phyloP scores from a whole-genome alignment of 345 rosid species.

The Gossypium herbaceum region DNA sequence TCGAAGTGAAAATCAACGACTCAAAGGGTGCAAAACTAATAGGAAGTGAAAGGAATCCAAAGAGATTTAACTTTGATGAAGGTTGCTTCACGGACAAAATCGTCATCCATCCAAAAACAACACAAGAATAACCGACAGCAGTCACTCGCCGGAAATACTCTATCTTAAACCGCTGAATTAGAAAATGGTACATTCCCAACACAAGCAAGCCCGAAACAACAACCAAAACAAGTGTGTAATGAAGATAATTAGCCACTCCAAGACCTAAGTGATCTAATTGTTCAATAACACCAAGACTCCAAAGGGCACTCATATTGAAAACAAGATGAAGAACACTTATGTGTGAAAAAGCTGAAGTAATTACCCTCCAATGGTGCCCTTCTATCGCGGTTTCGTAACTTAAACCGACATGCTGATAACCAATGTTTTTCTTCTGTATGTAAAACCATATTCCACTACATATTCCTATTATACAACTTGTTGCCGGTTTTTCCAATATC shows the following conservation, averaged over 20 bases:
- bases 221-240: slow-evolving; percentile 79
- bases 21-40: slow-evolving; percentile 96
- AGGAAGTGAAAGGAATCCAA: slow-evolving; percentile 88
- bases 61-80: slow-evolving; percentile 84
- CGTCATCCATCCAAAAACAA: slow-evolving; percentile 99
- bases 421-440: slow-evolving; percentile 85
- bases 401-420: slow-evolving; percentile 84
- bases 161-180: slow-evolving; percentile 67
- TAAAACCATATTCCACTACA: slow-evolving; percentile 77
- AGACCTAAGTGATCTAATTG: slow-evolving; percentile 67
- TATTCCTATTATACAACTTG: slow-evolving; percentile 64
- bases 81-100: slow-evolving; percentile 94
- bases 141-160: slow-evolving; percentile 88
- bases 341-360: slow-evolving; percentile 88
- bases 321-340: slow-evolving; percentile 88
- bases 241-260: slow-evolving; percentile 79
- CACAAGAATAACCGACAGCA: slow-evolving; percentile 96
- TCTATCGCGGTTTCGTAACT: slow-evolving; percentile 74
- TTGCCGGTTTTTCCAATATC: slow-evolving; percentile 81
- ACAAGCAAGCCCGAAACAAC: slow-evolving; percentile 71
- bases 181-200: slow-evolving; percentile 66
- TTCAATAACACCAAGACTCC: slow-evolving; percentile 92
- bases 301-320: slow-evolving; percentile 94
- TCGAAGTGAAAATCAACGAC: slow-evolving; percentile 86
- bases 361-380: slow-evolving; percentile 92